Base-by-base conservation (phyloP, 2,329 filamentous ascomycete genomes). In the Zymoseptoria tritici region DNA sequence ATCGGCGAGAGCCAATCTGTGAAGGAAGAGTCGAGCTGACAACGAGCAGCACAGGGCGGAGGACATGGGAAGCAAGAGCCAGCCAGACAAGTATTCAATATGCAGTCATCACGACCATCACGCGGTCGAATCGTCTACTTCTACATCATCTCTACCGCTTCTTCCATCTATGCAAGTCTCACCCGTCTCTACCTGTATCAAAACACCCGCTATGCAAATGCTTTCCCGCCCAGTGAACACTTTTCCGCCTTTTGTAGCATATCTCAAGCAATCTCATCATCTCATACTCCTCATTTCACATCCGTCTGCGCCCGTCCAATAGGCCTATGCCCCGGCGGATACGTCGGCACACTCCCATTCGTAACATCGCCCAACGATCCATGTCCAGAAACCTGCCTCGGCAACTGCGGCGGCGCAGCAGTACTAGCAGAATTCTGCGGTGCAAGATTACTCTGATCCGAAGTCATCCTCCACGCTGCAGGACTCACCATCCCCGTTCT, bases 401-500 rank as follows among this genome's bases (percentile, higher is more conserved):
- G 64, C 4, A 67, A 56, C 20, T 62, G 60, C 22, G 64, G 66
- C 16, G 63, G 57, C 16, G 50, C 61, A 2, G 54, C 55, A 16
- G 57, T 51, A n/a, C 36, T 16, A 9, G 62, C 55, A 55, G 4
- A 16, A 46, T 7, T n/a, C 16, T 46, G 4, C 22, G 65, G 66
- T 46, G 56, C 64, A 7, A 67, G 42, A 52, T 71, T 69, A 31
- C 63, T 67, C 57, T 72, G 69, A 52, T 71, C 64, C 5, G 69
- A 71, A 13, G 60, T 64, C 13, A 67, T 58, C 26, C 70, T 62
- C 68, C 67, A 72, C 4, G 72, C 72, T 3, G 65, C 64, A 2
- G 70, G 62, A 26, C 68, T 71, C 4, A 73, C 64, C 55, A 72
- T 62, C 0, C 72, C 72, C 8, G 61, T 66, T n/a, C 72, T 51